These are phyloP conservation scores for Paecilomyces niveus DNA, from an alignment of 2,329 filamentous ascomycete species.

Conservation along the genomic window DNA sequence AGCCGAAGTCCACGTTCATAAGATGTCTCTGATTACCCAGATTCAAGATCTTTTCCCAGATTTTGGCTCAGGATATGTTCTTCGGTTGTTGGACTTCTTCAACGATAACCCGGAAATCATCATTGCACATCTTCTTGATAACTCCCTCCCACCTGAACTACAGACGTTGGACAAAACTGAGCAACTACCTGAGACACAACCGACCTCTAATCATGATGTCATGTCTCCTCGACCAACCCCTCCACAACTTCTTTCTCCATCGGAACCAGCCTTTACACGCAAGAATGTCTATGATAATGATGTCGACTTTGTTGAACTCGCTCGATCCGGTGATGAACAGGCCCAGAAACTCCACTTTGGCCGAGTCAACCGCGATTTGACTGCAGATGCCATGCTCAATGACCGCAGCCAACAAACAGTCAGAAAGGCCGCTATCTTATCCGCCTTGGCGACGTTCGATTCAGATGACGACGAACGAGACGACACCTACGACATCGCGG, in stretches of 20 bases:
- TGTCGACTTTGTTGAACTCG: conserved; percentile 69
- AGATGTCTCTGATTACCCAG: conserved; percentile 76
- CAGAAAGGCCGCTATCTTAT: conserved; percentile 78
- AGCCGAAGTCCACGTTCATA: conserved; percentile 63
- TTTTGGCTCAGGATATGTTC: conserved; percentile 73
- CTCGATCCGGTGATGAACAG: conserved; percentile 48
- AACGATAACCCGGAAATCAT: conserved; percentile 69
- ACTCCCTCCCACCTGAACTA: conserved; percentile 64
- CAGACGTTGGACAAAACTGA: conserved; percentile 57
- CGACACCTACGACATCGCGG: conserved; percentile 89
- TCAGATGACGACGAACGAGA: conserved; percentile 93
- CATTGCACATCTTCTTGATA: conserved; percentile 73
- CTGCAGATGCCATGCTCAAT: conserved; percentile 64
- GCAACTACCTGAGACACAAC: conserved; percentile 32
- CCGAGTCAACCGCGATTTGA: conserved; percentile 54
- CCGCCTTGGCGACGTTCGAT: conserved; percentile 82
- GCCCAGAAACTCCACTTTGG: conserved; percentile 64
- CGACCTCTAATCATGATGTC: conserved; percentile 47
- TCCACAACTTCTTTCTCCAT: conserved; percentile 18
- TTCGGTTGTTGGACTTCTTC: conserved; percentile 73
- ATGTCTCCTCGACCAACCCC: conserved; percentile 49
- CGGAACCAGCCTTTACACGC: conserved; percentile 44
- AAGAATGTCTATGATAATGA: conserved; percentile 74
- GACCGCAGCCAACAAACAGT: conserved; percentile 56
- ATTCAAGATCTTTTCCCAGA: conserved; percentile 93